A percentile compares a stretch with the other conserved stretches of the same genome.
Conservation (phyloP, 2,329 filamentous ascomycete species). For the Phaeosphaeria sp. region DNA sequence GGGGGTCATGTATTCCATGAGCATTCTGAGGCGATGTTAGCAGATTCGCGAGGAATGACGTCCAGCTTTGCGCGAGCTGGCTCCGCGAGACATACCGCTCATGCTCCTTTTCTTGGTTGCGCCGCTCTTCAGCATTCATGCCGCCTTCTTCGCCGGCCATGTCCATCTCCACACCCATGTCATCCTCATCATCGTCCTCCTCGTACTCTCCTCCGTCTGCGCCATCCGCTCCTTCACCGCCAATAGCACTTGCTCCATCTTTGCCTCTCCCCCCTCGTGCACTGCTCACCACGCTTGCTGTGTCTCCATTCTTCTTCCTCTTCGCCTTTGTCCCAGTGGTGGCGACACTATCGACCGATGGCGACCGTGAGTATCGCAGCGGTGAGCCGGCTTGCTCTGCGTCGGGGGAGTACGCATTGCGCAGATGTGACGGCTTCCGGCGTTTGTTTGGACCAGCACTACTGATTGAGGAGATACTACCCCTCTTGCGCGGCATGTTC, state of each 20-base stretch:
- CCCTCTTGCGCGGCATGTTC: slow-evolving; percentile 68
- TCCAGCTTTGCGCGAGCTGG: neutral
- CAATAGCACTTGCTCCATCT: slow-evolving; percentile 43
- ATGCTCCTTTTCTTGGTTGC: slow-evolving; percentile 72
- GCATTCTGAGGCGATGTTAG: slow-evolving; percentile 50
- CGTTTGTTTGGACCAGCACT: slow-evolving; percentile 64
- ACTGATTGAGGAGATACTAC: slow-evolving; percentile 60
- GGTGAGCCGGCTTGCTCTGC: slow-evolving; percentile 57
- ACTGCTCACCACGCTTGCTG: slow-evolving; percentile 46
- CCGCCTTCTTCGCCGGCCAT: slow-evolving; percentile 58
- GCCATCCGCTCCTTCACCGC: slow-evolving; percentile 41
- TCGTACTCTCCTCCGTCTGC: slow-evolving; percentile 64
- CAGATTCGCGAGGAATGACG: neutral
- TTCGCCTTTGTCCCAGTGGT: too few relatives aligned
- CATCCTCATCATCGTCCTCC: slow-evolving; percentile 64
- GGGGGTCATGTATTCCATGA: slow-evolving; percentile 70
- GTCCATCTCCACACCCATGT: slow-evolving; percentile 52
- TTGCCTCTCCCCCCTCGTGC: slow-evolving; percentile 35
- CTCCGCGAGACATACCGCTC: slow-evolving; percentile 52
- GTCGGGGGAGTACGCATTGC: slow-evolving; percentile 80
- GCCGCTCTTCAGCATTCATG: slow-evolving; percentile 62
- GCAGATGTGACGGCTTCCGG: slow-evolving; percentile 72
- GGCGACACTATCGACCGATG: slow-evolving; percentile 67
- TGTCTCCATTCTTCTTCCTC: slow-evolving; percentile 58
- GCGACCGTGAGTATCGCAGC: slow-evolving; percentile 66